Percentiles rank a stretch among this genome's conserved stretches.
Conservation (phyloP, 768 basidiomycete species). For the Flagelloscypha sp. region DNA sequence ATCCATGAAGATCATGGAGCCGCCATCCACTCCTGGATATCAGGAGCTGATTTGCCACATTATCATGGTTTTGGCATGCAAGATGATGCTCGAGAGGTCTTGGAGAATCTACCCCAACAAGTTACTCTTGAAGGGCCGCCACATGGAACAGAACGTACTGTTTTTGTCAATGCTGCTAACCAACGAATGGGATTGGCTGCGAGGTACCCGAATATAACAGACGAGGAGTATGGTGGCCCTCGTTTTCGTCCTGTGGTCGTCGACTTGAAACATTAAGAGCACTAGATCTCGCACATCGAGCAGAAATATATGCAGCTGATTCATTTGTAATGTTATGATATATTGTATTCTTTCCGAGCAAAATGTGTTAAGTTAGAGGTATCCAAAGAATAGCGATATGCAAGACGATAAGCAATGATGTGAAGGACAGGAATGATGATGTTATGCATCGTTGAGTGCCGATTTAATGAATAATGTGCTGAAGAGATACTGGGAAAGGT, state of each 20-base stretch:
- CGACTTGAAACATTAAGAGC: conserved; percentile 29
- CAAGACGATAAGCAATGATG: too few relatives aligned
- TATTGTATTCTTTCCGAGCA: too few relatives aligned
- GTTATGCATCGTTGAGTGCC: too few relatives aligned
- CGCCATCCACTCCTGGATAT: conserved; percentile 29
- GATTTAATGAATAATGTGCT: conserved; percentile 60
- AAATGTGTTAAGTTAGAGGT: too few relatives aligned
- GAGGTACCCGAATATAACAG: conserved; percentile 10
- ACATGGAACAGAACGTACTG: conserved; percentile 16
- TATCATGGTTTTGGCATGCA: background rate
- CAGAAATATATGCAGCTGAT: too few relatives aligned
- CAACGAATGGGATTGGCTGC: conserved; percentile 24
- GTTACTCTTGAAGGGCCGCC: conserved; percentile 1
- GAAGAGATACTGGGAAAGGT: conserved; percentile 63
- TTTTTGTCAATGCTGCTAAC: conserved; percentile 40
- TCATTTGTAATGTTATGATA: too few relatives aligned
- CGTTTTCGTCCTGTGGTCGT: conserved; percentile 37
- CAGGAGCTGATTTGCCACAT: background rate
- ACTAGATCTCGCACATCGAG: too few relatives aligned
- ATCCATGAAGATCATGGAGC: conserved; percentile 60
- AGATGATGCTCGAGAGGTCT: background rate
- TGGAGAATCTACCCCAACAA: background rate
- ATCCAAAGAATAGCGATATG: too few relatives aligned
- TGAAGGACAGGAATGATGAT: too few relatives aligned
- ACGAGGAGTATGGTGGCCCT: conserved; percentile 27